Conservation (phyloP, 345 rosid species). For the Melaleuca alternifolia region DNA sequence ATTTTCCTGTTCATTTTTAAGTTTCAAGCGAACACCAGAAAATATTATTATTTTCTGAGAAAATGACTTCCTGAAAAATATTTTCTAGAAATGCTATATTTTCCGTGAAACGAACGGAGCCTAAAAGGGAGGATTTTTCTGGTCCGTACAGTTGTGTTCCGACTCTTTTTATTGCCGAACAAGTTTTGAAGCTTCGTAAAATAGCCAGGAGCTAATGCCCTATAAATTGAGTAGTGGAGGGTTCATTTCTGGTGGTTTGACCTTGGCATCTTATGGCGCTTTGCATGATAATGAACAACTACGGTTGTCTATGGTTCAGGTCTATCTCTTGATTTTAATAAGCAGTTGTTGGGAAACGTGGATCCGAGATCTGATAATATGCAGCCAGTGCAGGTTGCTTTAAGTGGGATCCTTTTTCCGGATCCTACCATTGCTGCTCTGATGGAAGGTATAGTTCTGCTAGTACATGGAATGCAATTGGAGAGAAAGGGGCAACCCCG, state of each 20-base stretch:
- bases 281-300: not conserved
- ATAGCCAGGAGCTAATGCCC: not conserved
- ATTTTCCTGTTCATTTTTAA: no score
- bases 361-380: not conserved
- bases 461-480: not conserved
- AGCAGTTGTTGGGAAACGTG: not conserved
- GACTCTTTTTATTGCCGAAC: no score
- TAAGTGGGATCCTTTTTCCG: not conserved
- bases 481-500: not conserved
- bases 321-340: not conserved
- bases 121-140: no score
- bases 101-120: no score
- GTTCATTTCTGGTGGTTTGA: no score
- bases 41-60: no score
- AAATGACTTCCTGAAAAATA: no score
- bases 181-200: no score
- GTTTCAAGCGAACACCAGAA: no score
- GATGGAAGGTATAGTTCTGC: not conserved
- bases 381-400: not conserved
- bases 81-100: no score
- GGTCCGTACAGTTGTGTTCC: no score
- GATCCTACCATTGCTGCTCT: not conserved
- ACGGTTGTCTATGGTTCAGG: not conserved
- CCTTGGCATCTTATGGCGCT: not conserved
- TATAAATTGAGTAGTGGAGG: not conserved